Conservation (phyloP, 1,284 basidiomycete species). For the Cutaneotrichosporon cyanovorans region DNA sequence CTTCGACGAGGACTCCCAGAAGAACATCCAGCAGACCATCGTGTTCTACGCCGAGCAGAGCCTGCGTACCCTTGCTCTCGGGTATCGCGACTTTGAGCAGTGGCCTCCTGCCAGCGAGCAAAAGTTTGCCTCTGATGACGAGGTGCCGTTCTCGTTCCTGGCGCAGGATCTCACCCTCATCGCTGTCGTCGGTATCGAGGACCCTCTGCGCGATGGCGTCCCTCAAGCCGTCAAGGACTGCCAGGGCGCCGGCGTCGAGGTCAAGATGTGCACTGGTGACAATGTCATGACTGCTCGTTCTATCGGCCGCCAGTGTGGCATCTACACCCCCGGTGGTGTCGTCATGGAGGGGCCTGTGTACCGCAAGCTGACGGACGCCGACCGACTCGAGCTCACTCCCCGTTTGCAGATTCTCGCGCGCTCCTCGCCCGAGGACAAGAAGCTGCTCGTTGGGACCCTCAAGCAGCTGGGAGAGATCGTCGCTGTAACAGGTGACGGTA, state of each 20-base stretch:
- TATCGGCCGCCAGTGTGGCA: constrained; percentile 91
- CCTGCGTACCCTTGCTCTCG: constrained; percentile 84
- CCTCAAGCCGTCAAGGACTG: constrained; percentile 79
- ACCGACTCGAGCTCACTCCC: constrained; percentile 51
- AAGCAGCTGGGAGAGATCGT: constrained; percentile 86
- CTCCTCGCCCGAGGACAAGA: constrained; percentile 97
- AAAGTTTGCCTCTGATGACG: constrained; percentile 49
- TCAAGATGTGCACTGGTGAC: constrained; percentile 99
- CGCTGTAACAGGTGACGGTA: constrained; percentile 96
- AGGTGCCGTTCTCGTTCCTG: constrained; percentile 65
- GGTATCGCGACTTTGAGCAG: constrained; percentile 75
- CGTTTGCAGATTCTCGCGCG: constrained; percentile 64
- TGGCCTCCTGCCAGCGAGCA: constrained; percentile 70
- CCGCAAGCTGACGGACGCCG: constrained; percentile 49
- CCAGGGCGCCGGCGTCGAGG: constrained; percentile 78
- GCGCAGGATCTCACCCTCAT: constrained; percentile 72
- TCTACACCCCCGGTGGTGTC: constrained; percentile 47
- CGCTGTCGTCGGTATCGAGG: constrained; percentile 87
- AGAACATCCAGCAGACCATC: constrained; percentile 57
- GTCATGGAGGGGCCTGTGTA: constrained; percentile 61
- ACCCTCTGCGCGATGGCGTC: constrained; percentile 86
- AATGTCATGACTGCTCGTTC: constrained; percentile 84
- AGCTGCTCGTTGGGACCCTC: constrained; percentile 80
- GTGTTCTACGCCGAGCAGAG: constrained; percentile 96
- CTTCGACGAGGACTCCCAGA: constrained; percentile 29